phyloP scores from a whole-genome alignment of 1,139 yeast species.

The Saccharomyces uvarum region DNA sequence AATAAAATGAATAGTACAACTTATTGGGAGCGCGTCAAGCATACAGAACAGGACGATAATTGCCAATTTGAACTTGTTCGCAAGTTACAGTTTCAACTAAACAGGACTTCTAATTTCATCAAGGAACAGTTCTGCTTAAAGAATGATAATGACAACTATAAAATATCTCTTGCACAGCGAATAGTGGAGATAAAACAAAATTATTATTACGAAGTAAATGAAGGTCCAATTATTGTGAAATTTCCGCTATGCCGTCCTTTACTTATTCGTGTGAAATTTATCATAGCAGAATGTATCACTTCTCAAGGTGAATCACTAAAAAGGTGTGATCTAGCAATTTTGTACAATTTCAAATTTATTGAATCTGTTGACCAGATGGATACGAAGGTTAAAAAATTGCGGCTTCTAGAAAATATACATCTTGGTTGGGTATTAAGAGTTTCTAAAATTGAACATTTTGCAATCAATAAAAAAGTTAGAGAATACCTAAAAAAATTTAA shows the following conservation, averaged over 20 bases:
- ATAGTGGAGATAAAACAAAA: slow-evolving; percentile 34
- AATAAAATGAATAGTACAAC: slow-evolving; percentile 13
- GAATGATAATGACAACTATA: slow-evolving; percentile 5
- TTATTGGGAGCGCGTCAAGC: slow-evolving; percentile 13
- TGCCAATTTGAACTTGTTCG: slow-evolving; percentile 16
- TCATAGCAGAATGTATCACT: slow-evolving; percentile 40
- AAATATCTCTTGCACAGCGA: slow-evolving; percentile 34
- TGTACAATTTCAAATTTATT: slow-evolving; percentile 18
- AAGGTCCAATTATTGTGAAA: slow-evolving; percentile 32
- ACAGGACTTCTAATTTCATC: slow-evolving; percentile 26
- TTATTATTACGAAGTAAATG: slow-evolving; percentile 30
- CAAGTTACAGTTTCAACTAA: slow-evolving; percentile 23
- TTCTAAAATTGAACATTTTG: background rate
- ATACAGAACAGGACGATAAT: slow-evolving; percentile 8
- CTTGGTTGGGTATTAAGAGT: background rate
- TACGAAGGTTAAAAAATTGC: background rate
- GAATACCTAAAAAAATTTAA: slow-evolving; percentile 10
- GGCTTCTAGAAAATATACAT: background rate
- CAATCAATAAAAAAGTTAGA: slow-evolving; percentile 14
- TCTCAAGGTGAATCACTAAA: background rate
- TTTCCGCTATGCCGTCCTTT: slow-evolving; percentile 52
- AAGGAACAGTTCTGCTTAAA: slow-evolving; percentile 4
- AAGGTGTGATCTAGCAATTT: slow-evolving; percentile 13
- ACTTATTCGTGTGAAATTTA: slow-evolving; percentile 40
- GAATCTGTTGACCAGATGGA: slow-evolving; percentile 3